Evolutionary conservation across 2,329 filamentous ascomycete species (phyloP), one percentile per base, ranked within the genome.

Genomic region (Escovopsis sp.): DNA sequence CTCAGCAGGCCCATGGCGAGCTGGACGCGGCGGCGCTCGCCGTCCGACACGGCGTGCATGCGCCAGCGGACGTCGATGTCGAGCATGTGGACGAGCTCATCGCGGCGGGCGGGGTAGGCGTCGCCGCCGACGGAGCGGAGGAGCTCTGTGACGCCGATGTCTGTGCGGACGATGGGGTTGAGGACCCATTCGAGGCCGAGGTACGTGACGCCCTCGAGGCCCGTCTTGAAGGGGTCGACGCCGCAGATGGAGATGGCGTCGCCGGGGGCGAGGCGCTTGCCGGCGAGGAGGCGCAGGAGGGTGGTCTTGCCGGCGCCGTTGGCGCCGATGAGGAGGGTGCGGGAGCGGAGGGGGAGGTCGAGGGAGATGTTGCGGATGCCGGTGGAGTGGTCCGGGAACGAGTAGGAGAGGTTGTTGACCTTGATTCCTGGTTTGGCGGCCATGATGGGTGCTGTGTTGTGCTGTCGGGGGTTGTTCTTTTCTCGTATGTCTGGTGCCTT

Each of bases 301-400:
- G 91, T 98, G 8, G 91, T 96, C 67, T 98, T 98, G 50, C 91
- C 91, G 15, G 91, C 89, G 48, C 91, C 91, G 62, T 98, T 98
- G 59, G 91, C 89, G 53, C 91, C 91, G 56, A 96, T 93, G 34
- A 96, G 72, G 12, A 96, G 75, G 2, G 89, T 94, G 47, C 91
- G 82, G 45, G 84, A 91, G 43, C 82, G 79, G 0, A 85, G 69
- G 3, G 91, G 89, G 20, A 96, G 76, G 46, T 78, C 68, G 42
- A 98, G 73, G 24, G 66, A 70, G 53, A 98, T 74, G 60, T 87
- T 64, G 39, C 71, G 66, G 29, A 98, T 70, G 43, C 89, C 91
- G n/a, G 72, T 75, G 36, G 80, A 79, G 57, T 83, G 81, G 68
- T 94, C 84, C 13, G 81, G 84, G 64, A 96, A 98, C 36, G 74